Evolutionary conservation across 2,329 filamentous ascomycete genomes (phyloP), one percentile per base, ranked within the genome.

Genomic region (Drechmeria coniospora): DNA sequence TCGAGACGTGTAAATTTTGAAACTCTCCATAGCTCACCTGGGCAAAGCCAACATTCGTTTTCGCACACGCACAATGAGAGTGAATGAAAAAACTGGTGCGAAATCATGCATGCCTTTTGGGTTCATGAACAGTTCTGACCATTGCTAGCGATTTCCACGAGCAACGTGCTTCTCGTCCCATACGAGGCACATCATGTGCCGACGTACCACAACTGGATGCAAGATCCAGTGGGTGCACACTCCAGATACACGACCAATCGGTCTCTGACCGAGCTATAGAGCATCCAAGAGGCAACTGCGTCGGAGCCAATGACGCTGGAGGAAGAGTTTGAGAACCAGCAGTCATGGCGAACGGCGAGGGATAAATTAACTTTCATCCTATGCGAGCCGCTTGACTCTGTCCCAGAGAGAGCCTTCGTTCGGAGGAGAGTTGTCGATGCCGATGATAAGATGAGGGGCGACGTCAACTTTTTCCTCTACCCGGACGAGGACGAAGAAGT

Each of bases 321-420:
- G 1, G 78, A 93, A 46, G 87, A 95, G 59, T 83, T 90, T 51
- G 68, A 72, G 27, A 95, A 94, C 74, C 87, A 94, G 51, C 56
- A 58, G n/a, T 82, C 74, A 37, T 95, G 87, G 87, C 74, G 84
- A 21, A 58, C 57, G 13, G 80, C 90, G 23, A 53, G 58, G 15
- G 86, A 95, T 54, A 95, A 95, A 56, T 53, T 95, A 35, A 95
- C 87, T 0, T 95, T 94, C 42, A 93, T 95, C 47, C 54, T 80
- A 29, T 93, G 83, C 46, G 56, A 62, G 8, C 65, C 71, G 0
- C 33, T 47, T 13, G 12, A 27, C 9, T 10, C 15, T 5, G 20
- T 28, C 3, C 25, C 34, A 5, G 25, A 29, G 4, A 12, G 11
- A 4, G 23, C 7, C 8, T 33, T 20, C 24, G 17, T 32, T 4